Conservation (phyloP, 2,329 filamentous ascomycete species). For the Neofusicoccum parvum region DNA sequence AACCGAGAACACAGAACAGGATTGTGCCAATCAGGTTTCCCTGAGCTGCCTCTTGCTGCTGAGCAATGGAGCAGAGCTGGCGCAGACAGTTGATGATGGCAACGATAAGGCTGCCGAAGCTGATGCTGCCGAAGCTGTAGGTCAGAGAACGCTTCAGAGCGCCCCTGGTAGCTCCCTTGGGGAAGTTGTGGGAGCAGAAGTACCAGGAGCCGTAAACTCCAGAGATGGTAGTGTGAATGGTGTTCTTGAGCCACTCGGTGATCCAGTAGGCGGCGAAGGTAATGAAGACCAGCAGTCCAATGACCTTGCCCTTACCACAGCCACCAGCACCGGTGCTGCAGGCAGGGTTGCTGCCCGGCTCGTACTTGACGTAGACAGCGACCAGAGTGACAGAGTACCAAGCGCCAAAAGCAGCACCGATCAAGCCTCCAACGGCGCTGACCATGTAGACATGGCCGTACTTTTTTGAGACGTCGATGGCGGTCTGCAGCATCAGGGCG, state of each 20-base stretch:
- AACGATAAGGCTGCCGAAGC: constrained; percentile 80
- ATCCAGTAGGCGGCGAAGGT: constrained; percentile 96
- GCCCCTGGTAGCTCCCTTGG: constrained; percentile 78
- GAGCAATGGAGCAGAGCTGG: constrained; percentile 79
- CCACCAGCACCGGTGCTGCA: constrained; percentile 58
- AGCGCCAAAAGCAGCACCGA: constrained; percentile 74
- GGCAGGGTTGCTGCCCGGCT: constrained; percentile 64
- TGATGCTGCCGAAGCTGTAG: constrained; percentile 91
- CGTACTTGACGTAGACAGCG: constrained; percentile 80
- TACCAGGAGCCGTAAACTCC: constrained; percentile 93
- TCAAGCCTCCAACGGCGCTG: constrained; percentile 77
- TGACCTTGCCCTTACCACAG: constrained; percentile 76
- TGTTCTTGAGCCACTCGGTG: constrained; percentile 86
- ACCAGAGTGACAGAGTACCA: constrained; percentile 89
- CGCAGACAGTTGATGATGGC: constrained; percentile 84
- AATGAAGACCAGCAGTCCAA: constrained; percentile 80
- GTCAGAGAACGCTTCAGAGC: constrained; percentile 80
- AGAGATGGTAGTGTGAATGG: constrained; percentile 77
- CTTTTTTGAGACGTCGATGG: constrained; percentile 80
- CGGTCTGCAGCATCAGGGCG: constrained; percentile 83
- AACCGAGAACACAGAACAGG: constrained; percentile 74
- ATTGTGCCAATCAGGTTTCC: constrained; percentile 70
- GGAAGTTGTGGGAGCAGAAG: constrained; percentile 71
- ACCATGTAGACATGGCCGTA: constrained; percentile 87
- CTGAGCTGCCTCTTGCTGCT: constrained; percentile 62